These are phyloP conservation scores for Umbelopsis sp. DNA, from an alignment of 192 early-diverging fungal species.

Conservation along the genomic window DNA sequence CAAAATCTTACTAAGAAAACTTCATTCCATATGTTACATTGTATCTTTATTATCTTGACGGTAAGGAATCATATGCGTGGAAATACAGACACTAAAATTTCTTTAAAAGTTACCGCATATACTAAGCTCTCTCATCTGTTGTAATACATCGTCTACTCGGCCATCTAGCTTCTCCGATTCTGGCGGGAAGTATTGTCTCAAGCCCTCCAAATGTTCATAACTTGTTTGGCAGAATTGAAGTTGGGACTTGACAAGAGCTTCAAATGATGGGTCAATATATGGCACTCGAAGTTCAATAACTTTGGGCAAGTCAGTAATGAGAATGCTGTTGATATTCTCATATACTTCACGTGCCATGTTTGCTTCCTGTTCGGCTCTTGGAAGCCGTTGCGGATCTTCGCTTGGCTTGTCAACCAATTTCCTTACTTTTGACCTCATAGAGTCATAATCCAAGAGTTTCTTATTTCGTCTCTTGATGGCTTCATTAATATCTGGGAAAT, in stretches of 20 bases:
- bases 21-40: too few species aligned
- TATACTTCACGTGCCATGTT: conserved; percentile 76
- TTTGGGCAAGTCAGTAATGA: conserved; percentile 87
- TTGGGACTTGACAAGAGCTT: conserved; percentile 93
- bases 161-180: conserved; percentile 65
- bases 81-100: neutral
- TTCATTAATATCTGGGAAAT: conserved; percentile 93
- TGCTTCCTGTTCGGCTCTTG: conserved; percentile 80
- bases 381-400: conserved; percentile 68
- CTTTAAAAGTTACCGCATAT: conserved; percentile 80
- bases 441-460: conserved; percentile 91
- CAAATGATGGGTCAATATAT: conserved; percentile 94
- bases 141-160: conserved; percentile 78
- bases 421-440: conserved; percentile 64
- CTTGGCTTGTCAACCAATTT: conserved; percentile 83
- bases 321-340: conserved; percentile 77
- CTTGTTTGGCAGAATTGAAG: conserved; percentile 88
- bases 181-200: conserved; percentile 65
- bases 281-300: conserved; percentile 87
- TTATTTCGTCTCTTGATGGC: conserved; percentile 87
- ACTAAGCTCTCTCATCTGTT: conserved; percentile 85
- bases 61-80: too few species aligned
- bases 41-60: too few species aligned
- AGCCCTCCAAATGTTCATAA: conserved; percentile 68
- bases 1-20: too few species aligned